These are phyloP conservation scores for Pleodorina starrii DNA, from an alignment of 139 green algal genomes.

Conservation along the genomic window DNA sequence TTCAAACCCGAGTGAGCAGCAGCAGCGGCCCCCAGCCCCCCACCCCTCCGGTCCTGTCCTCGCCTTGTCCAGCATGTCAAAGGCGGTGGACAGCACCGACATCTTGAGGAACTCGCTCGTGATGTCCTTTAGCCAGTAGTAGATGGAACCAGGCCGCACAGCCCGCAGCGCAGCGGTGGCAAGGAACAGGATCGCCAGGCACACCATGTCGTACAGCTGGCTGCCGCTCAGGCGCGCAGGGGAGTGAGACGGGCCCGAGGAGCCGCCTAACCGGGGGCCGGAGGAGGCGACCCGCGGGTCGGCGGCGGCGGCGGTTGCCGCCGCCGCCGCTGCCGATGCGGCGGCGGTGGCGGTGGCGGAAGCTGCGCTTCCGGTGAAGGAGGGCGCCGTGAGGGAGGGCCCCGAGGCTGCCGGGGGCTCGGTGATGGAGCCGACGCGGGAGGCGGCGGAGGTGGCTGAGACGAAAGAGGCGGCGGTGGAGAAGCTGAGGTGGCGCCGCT, in stretches of 20 bases:
- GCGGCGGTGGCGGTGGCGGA: background rate
- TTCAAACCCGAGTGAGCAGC: too few relatives aligned
- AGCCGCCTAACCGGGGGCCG: background rate
- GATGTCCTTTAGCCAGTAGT: conserved; percentile 85
- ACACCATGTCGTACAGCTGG: conserved; percentile 88
- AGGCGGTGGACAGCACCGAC: conserved; percentile 82
- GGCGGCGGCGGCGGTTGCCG: background rate
- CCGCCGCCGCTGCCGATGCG: conserved; percentile 5
- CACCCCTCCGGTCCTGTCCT: too few relatives aligned
- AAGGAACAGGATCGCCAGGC: conserved; percentile 72
- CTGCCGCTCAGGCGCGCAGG: conserved; percentile 49
- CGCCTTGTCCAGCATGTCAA: conserved; percentile 93
- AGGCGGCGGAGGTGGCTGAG: background rate
- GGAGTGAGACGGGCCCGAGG: too few relatives aligned
- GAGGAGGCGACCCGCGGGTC: background rate
- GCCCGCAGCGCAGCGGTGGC: conserved; percentile 70
- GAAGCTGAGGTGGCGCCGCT: background rate
- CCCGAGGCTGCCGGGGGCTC: background rate
- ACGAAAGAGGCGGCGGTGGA: background rate
- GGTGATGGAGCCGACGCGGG: background rate
- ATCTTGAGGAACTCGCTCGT: conserved; percentile 92
- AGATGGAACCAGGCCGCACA: conserved; percentile 86
- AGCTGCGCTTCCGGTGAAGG: background rate
- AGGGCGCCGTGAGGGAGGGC: background rate
- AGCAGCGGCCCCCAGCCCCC: too few relatives aligned